Percentiles rank a stretch among this genome's conserved stretches.
Evolutionary conservation across 1,284 basidiomycete species (phyloP).

Genomic region (Microbotryum saponariae): DNA sequence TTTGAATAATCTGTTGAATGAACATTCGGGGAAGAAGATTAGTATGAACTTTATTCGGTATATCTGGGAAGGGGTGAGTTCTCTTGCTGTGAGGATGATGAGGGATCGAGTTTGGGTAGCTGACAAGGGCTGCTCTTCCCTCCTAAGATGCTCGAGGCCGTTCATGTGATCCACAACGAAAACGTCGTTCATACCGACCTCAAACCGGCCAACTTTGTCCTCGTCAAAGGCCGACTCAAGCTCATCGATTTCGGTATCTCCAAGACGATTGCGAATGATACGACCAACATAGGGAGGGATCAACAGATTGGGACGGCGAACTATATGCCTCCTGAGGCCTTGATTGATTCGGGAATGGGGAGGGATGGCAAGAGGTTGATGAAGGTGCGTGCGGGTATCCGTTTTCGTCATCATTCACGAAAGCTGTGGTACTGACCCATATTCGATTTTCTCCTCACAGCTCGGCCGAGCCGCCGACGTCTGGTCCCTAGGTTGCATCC

Average conservation of each 20-base stretch:
- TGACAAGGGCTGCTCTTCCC: background rate
- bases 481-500: conserved; percentile 95
- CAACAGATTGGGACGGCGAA: conserved; percentile 91
- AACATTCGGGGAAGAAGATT: conserved; percentile 69
- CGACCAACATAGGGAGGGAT: conserved; percentile 90
- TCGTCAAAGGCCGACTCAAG: conserved; percentile 86
- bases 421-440: background rate
- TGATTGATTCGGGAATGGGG: conserved; percentile 34
- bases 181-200: conserved; percentile 95
- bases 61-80: conserved; percentile 83
- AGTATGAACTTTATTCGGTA: conserved; percentile 88
- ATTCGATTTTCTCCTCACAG: conserved; percentile 10
- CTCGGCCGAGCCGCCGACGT: conserved; percentile 66
- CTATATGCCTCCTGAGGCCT: conserved; percentile 89
- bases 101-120: background rate
- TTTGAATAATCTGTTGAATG: conserved; percentile 64
- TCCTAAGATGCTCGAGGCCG: conserved; percentile 82
- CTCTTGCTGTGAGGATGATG: no score
- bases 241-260: conserved; percentile 96
- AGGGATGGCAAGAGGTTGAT: conserved; percentile 32
- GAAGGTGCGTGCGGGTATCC: conserved; percentile 29
- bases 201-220: conserved; percentile 92
- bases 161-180: conserved; percentile 88
- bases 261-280: conserved; percentile 93
- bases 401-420: background rate